Evolutionary conservation across 164 flowering plant species (phyloP), one percentile per base, ranked within the genome.

Genomic region (Buxus sempervirens): DNA sequence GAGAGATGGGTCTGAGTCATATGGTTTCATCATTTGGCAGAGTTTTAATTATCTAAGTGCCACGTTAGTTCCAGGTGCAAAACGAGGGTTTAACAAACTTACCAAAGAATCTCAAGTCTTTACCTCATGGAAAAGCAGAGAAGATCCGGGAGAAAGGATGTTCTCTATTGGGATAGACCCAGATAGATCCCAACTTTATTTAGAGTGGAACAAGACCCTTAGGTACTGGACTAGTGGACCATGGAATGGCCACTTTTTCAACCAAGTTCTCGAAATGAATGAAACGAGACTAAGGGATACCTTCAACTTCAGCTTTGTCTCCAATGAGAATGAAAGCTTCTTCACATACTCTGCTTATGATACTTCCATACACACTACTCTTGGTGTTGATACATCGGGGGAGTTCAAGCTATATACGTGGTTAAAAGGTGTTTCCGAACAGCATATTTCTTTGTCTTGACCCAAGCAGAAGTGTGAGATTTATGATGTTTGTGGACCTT

Each of bases 391-490:
- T 66, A 38, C 54, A 0, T 51, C 75, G 38, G 78, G 78, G 24
- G 72, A 72, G 51, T 8, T 67, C 19, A 63, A 54, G 66, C 61
- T 36, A 25, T 13, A 25, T 0, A 23, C 54, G 14, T 70, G 72
- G 78, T 9, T 21, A 19, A 63, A 68, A 0, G 49, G 12, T 51
- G 41, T 9, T 9, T 5, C 16, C 26, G 64, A 62, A 14, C 71
- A 75, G 78, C 56, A 58, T 32, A 7, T 58, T 54, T 56, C 23
- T 58, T 24, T 49, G 58, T 12, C 69, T 10, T 64, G 56, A 57
- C 81, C 81, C 4, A 66, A 64, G 27, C 63, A 65, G n/a, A 75
- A 56, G 55, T 71, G 78, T 51, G 68, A 67, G 0, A 76, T 72
- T 36, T 68, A 68, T 54, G 65, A 58, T 56, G 24, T 32, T 21